These are phyloP conservation scores for Talaromyces thailandensis DNA, from an alignment of 495 filamentous ascomycete genomes.

Conservation along the genomic window DNA sequence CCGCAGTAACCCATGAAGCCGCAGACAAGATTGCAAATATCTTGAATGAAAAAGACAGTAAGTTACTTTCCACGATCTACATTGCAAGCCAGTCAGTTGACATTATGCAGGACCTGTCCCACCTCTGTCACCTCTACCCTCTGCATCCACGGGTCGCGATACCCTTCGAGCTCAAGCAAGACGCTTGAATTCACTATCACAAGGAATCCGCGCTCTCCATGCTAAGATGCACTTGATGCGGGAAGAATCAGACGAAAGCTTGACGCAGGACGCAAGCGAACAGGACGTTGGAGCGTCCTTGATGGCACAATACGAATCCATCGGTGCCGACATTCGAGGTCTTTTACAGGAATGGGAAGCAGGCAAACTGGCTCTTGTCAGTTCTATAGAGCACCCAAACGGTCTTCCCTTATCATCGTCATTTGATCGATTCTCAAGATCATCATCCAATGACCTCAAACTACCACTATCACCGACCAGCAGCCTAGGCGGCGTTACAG, in stretches of 20 bases:
- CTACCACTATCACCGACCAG: conserved; percentile 71
- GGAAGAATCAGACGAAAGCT: conserved; percentile 72
- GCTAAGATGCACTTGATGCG: conserved; percentile 89
- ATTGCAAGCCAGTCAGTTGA: no score
- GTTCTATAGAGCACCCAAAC: conserved; percentile 52
- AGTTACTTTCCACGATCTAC: no score
- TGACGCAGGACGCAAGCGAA: conserved; percentile 66
- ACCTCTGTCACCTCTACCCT: conserved; percentile 56
- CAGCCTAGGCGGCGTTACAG: conserved; percentile 76
- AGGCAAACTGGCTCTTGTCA: conserved; percentile 65
- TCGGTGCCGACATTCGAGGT: conserved; percentile 74
- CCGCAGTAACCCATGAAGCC: conserved; percentile 41
- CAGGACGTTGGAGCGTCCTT: conserved; percentile 57
- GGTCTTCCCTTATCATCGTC: conserved; percentile 12
- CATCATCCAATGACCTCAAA: conserved; percentile 53
- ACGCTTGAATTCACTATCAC: conserved; percentile 76
- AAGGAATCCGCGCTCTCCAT: conserved; percentile 85
- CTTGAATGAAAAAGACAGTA: conserved; percentile 77
- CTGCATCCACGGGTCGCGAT: conserved; percentile 56
- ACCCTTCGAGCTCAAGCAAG: conserved; percentile 74
- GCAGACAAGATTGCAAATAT: conserved; percentile 55
- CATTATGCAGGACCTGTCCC: conserved; percentile 33
- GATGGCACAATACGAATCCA: conserved; percentile 86
- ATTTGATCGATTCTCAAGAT: conserved; percentile 56
- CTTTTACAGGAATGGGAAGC: conserved; percentile 88